These are phyloP conservation scores for Aotearoamyces nothofagi DNA, from an alignment of 2,329 filamentous ascomycete species.

Conservation along the genomic window DNA sequence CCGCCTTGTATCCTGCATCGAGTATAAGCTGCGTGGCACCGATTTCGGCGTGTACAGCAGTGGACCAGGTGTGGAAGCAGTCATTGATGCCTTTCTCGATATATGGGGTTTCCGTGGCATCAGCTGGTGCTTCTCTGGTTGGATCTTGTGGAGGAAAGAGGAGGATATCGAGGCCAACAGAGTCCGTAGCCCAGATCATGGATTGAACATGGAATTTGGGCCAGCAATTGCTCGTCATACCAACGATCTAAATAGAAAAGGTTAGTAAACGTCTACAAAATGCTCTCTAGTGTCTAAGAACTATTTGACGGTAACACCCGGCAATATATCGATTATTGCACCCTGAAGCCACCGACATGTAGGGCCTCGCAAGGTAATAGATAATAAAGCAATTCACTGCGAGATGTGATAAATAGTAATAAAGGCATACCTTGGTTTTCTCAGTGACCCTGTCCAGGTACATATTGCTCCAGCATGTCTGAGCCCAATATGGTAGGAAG, in stretches of 20 bases:
- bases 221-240: conserved; percentile 16
- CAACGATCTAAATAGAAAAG: conserved; percentile 17
- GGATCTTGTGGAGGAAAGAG: too few species aligned
- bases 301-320: too few species aligned
- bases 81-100: too few species aligned
- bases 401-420: too few species aligned
- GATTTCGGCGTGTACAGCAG: conserved; percentile 13
- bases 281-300: too few species aligned
- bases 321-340: too few species aligned
- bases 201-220: conserved; percentile 15
- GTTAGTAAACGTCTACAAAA: too few species aligned
- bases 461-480: conserved; percentile 16
- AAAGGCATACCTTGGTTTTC: conserved; percentile 11
- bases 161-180: conserved; percentile 10
- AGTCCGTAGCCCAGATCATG: conserved; percentile 18
- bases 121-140: too few species aligned
- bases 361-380: too few species aligned
- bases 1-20: conserved; percentile 13
- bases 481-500: conserved; percentile 14
- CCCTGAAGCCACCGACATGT: too few species aligned
- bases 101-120: conserved; percentile 6
- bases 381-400: too few species aligned
- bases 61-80: conserved; percentile 11
- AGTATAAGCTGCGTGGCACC: conserved; percentile 9
- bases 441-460: conserved; percentile 13